phyloP scores from a whole-genome alignment of 208 protist genomes.

The Acanthamoeba lenticulata region DNA sequence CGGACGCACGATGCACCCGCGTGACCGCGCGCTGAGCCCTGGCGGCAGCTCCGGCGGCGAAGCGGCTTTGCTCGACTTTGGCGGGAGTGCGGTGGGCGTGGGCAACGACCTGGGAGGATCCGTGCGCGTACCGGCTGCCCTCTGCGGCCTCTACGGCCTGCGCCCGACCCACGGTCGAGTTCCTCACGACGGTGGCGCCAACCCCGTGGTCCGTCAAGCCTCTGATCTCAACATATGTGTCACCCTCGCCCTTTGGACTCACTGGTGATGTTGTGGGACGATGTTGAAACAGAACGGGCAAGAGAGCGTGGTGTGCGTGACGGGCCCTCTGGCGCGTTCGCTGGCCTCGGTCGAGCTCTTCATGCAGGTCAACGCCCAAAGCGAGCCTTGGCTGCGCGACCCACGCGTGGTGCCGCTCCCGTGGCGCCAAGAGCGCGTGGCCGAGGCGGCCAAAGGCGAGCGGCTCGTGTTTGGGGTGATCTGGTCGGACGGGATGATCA shows the following conservation, averaged over 20 bases:
- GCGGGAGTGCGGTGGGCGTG: slow-evolving; percentile 22
- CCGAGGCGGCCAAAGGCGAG: neutral
- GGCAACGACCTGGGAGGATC: slow-evolving; percentile 66
- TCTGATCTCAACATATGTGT: neutral
- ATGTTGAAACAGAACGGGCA: slow-evolving; percentile 59
- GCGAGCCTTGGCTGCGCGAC: neutral
- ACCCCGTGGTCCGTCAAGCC: neutral
- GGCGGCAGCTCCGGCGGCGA: slow-evolving; percentile 66
- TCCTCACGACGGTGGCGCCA: neutral
- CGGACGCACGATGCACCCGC: slow-evolving; percentile 26
- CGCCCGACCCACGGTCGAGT: neutral
- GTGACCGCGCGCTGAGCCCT: neutral
- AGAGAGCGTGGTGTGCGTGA: neutral
- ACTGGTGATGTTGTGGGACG: too few relatives aligned
- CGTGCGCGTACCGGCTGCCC: slow-evolving; percentile 57
- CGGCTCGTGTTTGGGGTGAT: slow-evolving; percentile 62
- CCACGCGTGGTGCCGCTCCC: slow-evolving; percentile 22
- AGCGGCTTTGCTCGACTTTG: slow-evolving; percentile 1
- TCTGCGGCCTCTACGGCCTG: slow-evolving; percentile 29
- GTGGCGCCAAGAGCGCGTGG: neutral
- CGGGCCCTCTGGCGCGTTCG: slow-evolving; percentile 59
- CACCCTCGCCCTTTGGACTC: too few relatives aligned
- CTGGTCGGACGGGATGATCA: neutral
- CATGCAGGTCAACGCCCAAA: slow-evolving; percentile 1
- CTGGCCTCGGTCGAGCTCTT: slow-evolving; percentile 61